These are phyloP conservation scores for Fusarium sp. DNA, from an alignment of 2,329 filamentous ascomycete species.

Conservation along the genomic window DNA sequence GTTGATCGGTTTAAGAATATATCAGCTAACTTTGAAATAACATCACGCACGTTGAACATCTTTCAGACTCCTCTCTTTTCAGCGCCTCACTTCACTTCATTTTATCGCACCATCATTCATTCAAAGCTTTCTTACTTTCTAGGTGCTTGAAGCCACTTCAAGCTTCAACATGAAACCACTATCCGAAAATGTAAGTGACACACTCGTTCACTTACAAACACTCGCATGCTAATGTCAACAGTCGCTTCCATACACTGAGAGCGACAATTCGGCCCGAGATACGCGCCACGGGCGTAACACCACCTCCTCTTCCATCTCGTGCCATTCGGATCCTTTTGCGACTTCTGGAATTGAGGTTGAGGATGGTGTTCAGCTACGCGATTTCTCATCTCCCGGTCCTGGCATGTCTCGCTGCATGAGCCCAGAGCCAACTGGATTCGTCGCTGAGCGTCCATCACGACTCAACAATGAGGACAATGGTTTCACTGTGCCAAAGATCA, in stretches of 20 bases:
- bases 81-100: neutral
- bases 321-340: constrained; percentile 18
- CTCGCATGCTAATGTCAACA: constrained; percentile 14
- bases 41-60: neutral
- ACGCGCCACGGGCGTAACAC: constrained; percentile 26
- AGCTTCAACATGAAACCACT: constrained; percentile 21
- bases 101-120: neutral
- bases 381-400: constrained; percentile 17
- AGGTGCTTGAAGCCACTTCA: neutral
- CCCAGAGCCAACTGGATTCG: constrained; percentile 22
- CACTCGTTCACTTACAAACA: neutral
- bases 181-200: constrained; percentile 15
- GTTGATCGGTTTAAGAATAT: neutral
- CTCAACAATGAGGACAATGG: neutral
- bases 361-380: constrained; percentile 9
- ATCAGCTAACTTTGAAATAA: neutral
- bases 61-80: neutral
- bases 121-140: neutral
- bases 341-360: constrained; percentile 9
- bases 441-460: constrained; percentile 25
- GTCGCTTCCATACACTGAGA: constrained; percentile 29
- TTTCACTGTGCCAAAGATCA: neutral
- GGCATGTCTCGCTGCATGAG: neutral
- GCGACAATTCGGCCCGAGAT: constrained; percentile 34
- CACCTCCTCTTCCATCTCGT: constrained; percentile 23